phyloP scores from a whole-genome alignment of 306 rosid species.

The Purshia tridentata region DNA sequence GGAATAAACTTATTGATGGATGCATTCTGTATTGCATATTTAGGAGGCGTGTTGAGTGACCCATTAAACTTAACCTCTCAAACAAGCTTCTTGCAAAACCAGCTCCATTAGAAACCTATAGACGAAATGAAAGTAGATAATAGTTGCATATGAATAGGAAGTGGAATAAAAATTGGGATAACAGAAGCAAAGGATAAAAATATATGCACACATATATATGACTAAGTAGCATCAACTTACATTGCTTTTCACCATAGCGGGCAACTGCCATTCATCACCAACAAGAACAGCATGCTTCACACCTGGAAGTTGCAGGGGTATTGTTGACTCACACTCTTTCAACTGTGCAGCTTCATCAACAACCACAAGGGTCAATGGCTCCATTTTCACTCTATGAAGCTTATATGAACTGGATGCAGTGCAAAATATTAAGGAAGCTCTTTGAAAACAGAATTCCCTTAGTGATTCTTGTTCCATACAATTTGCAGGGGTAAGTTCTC shows the following conservation, averaged over 20 bases:
- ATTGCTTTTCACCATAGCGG: constrained; percentile 64
- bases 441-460: no score
- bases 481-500: constrained; percentile 43
- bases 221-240: constrained; percentile 33
- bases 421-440: no score
- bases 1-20: constrained; percentile 69
- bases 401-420: no score
- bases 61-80: constrained; percentile 52
- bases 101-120: constrained; percentile 50
- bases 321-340: constrained; percentile 72
- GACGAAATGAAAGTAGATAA: constrained; percentile 5
- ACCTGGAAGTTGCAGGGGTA: constrained; percentile 57
- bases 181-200: neutral
- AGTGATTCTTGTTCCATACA: constrained; percentile 32
- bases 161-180: no score
- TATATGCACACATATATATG: no score
- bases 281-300: constrained; percentile 62
- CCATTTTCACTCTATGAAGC: no score
- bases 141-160: neutral
- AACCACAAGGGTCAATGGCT: constrained; percentile 51
- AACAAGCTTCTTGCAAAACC: constrained; percentile 78
- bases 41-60: constrained; percentile 54
- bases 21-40: constrained; percentile 80
- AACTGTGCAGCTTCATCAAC: constrained; percentile 86
- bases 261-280: constrained; percentile 79